Conservation (phyloP, 306 rosid species). For the Chamaecrista fasciculata region DNA sequence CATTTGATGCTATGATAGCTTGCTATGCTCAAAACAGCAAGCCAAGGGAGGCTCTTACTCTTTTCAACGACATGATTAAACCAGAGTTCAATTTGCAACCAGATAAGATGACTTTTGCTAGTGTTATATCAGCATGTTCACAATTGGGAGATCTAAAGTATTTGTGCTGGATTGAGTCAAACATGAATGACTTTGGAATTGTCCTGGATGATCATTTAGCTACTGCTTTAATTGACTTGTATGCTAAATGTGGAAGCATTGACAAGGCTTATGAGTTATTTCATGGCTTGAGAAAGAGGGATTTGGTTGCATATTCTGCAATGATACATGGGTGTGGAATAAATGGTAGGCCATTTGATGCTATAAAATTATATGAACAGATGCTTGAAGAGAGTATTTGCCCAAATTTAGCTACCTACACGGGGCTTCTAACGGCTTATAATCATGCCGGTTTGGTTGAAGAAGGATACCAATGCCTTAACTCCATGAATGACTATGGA, state of each 20-base stretch:
- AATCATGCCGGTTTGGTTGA: constrained; percentile 69
- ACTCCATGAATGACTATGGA: constrained; percentile 53
- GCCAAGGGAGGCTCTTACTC: constrained; percentile 63
- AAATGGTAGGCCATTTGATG: constrained; percentile 57
- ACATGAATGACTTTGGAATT: constrained; percentile 50
- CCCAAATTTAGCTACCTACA: constrained; percentile 62
- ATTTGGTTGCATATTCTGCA: constrained; percentile 77
- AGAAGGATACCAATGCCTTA: constrained; percentile 64
- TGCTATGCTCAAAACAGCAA: constrained; percentile 70
- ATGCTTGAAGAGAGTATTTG: constrained; percentile 47
- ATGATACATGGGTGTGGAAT: constrained; percentile 82
- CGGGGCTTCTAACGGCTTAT: constrained; percentile 67
- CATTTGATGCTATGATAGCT: constrained; percentile 66
- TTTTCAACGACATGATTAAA: constrained; percentile 56
- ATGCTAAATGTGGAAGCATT: constrained; percentile 71
- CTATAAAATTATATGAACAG: constrained; percentile 55
- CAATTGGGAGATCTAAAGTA: constrained; percentile 56
- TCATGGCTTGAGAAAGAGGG: constrained; percentile 49
- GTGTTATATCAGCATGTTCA: constrained; percentile 71
- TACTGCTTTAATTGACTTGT: constrained; percentile 69
- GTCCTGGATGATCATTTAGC: constrained; percentile 73
- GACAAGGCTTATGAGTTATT: constrained; percentile 61
- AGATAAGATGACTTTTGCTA: constrained; percentile 64
- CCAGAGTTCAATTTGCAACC: constrained; percentile 43
- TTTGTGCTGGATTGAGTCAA: constrained; percentile 51